Conservation (phyloP, 148 eudicot genomes). For the Persicaria tinctoria region DNA sequence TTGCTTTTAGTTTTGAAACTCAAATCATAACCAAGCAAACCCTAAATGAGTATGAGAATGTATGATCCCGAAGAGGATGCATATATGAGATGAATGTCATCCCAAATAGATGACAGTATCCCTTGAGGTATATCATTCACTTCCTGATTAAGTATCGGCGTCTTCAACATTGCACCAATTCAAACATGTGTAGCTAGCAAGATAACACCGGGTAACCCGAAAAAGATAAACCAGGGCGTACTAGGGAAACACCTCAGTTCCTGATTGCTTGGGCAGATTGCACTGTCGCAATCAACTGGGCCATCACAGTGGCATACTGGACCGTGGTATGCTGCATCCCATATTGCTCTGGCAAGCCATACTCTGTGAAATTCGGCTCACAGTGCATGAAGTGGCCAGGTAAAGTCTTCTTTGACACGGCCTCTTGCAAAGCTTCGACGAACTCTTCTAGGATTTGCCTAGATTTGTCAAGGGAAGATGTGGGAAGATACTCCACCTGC, state of each 20-base stretch:
- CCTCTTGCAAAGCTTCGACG: slow-evolving; percentile 60
- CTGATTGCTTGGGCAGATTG: slow-evolving; percentile 46
- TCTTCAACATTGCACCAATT: too few species aligned
- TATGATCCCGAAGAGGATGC: too few species aligned
- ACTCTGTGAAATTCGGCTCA: slow-evolving; percentile 69
- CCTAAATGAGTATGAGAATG: too few species aligned
- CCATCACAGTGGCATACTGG: slow-evolving; percentile 76
- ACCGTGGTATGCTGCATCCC: slow-evolving; percentile 69
- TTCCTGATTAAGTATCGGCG: too few species aligned
- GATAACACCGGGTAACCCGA: too few species aligned
- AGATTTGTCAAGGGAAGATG: slow-evolving; percentile 71
- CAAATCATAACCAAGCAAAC: too few species aligned
- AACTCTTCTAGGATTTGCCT: slow-evolving; percentile 74
- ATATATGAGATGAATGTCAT: too few species aligned
- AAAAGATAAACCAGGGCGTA: too few species aligned
- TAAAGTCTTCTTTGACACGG: slow-evolving; percentile 61
- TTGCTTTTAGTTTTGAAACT: too few species aligned
- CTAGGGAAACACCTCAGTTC: slow-evolving; percentile 23
- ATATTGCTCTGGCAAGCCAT: slow-evolving; percentile 62
- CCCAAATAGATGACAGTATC: too few species aligned
- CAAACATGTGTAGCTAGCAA: too few species aligned
- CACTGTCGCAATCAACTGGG: slow-evolving; percentile 62
- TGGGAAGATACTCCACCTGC: slow-evolving; percentile 89
- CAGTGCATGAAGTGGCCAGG: slow-evolving; percentile 75
- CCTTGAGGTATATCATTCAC: too few species aligned